Evolutionary conservation across 495 filamentous ascomycete species (phyloP).

Genomic region (Hypomontagnella submonticulosa): DNA sequence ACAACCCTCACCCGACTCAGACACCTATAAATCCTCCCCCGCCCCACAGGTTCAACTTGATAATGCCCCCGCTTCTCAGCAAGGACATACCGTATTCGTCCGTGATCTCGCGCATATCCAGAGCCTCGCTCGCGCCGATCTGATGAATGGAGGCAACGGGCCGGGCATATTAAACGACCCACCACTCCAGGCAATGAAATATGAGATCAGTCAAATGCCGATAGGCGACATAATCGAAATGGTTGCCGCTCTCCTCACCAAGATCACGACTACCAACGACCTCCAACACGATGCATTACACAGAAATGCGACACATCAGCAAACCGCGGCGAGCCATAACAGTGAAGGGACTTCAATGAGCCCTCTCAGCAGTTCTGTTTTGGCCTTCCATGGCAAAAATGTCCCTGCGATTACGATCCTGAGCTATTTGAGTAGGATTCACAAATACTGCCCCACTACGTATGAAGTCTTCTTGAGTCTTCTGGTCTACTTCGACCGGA

Average conservation of each 20-base stretch:
- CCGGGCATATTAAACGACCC: conserved; percentile 62
- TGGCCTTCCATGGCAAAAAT: conserved; percentile 99
- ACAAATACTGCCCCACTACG: conserved; percentile 98
- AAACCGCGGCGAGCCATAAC: conserved; percentile 58
- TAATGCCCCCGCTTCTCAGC: conserved; percentile 42
- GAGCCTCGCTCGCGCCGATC: conserved; percentile 82
- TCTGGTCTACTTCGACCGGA: conserved; percentile 97
- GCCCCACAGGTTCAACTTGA: conserved; percentile 39
- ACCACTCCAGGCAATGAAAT: conserved; percentile 68
- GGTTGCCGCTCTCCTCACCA: conserved; percentile 97
- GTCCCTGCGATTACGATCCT: conserved; percentile 96
- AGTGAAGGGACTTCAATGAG: conserved; percentile 74
- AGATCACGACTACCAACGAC: conserved; percentile 98
- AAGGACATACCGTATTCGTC: conserved; percentile 72
- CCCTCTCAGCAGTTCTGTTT: conserved; percentile 85
- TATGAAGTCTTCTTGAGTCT: conserved; percentile 98
- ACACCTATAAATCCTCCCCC: conserved; percentile 37
- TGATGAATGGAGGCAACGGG: conserved; percentile 61
- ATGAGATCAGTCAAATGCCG: conserved; percentile 98
- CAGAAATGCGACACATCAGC: conserved; percentile 59
- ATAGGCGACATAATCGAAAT: conserved; percentile 99
- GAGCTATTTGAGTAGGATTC: conserved; percentile 95
- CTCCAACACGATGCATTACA: conserved; percentile 80
- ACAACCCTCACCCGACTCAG: conserved; percentile 73
- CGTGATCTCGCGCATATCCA: conserved; percentile 89